Evolutionary conservation across 2,329 filamentous ascomycete genomes (phyloP), one percentile per base, ranked within the genome.

Genomic region (Exophiala spinifera): DNA sequence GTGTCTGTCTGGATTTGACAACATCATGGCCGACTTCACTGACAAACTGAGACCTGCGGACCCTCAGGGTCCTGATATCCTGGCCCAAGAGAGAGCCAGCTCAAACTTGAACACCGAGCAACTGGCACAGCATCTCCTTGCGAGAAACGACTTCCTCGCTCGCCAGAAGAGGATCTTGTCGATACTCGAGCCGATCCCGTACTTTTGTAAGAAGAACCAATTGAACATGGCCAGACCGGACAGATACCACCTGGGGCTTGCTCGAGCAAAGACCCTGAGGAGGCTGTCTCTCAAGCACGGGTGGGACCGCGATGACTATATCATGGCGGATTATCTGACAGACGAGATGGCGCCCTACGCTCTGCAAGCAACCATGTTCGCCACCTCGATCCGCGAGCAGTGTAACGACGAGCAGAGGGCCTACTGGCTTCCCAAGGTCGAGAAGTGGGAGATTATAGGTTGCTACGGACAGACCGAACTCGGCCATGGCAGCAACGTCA

Each of bases 381-480:
- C 73, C 62, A 74, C 75, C 4, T 80, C 77, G n/a, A 67, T 80
- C 28, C 68, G 72, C 46, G 76, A 80, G 61, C 78, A 80, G 61
- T 76, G 66, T 6, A 75, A 69, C 50, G 71, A 76, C 19, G 70
- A 73, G 57, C 77, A 80, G 55, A 70, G 70, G 34, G 69, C 70
- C 25, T 71, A 76, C 60, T 80, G 77, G 78, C 64, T 77, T 64
- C 76, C 77, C 0, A 71, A 72, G 57, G 76, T 79, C 49, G 71
- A 77, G 43, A 69, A 67, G 14, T 78, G 72, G 71, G 71, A 78
- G 53, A 77, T 78, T 23, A 74, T 79, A 51, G 78, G 77, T 11
- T 76, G 73, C 47, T 79, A 79, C 63, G 76, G 74, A 8, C 77
- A 79, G 63, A 78, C 74, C 1, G 78, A 80, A 59, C 68, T 79